A percentile compares a stretch with the other conserved stretches of the same genome.
Evolutionary conservation across 805 yeast species (phyloP).

Genomic region (Myxozyma melibiosi): DNA sequence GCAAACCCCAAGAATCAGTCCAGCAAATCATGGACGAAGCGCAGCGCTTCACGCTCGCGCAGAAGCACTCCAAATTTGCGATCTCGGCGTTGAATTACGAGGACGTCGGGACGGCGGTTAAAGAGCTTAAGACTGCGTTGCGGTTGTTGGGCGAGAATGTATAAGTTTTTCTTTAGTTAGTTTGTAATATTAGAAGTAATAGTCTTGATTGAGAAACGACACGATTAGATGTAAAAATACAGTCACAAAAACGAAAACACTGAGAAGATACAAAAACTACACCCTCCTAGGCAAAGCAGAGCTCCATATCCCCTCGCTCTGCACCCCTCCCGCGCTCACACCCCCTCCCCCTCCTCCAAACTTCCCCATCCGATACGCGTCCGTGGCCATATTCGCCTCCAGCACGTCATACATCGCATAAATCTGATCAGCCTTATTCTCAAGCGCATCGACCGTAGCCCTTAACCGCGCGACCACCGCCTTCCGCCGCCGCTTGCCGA

Average conservation of each 20-base stretch:
- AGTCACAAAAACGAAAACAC: too few relatives aligned
- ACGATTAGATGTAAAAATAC: not conserved
- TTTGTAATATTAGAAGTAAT: too few relatives aligned
- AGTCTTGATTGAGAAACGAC: too few relatives aligned
- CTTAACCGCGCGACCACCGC: constrained; percentile 17
- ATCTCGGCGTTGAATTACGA: constrained; percentile 73
- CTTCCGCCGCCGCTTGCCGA: constrained; percentile 29
- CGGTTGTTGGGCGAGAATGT: constrained; percentile 21
- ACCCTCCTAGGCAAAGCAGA: not conserved
- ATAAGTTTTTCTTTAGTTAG: not conserved
- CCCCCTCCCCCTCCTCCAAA: not conserved
- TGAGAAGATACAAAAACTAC: too few relatives aligned
- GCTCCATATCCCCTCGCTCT: constrained; percentile 14
- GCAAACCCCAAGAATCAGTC: constrained; percentile 30
- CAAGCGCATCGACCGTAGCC: constrained; percentile 25
- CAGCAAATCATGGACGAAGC: constrained; percentile 42
- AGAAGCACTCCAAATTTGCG: constrained; percentile 71
- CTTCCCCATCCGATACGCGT: not conserved
- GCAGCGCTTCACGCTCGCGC: constrained; percentile 48
- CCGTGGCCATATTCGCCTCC: constrained; percentile 11
- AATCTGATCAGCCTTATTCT: constrained; percentile 34
- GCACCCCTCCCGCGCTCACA: constrained; percentile 3
- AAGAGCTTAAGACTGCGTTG: constrained; percentile 56
- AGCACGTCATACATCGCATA: constrained; percentile 34
- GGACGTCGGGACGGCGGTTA: constrained; percentile 64